Conservation (phyloP, 2,329 filamentous ascomycete genomes). For the Penicillium polonicum region DNA sequence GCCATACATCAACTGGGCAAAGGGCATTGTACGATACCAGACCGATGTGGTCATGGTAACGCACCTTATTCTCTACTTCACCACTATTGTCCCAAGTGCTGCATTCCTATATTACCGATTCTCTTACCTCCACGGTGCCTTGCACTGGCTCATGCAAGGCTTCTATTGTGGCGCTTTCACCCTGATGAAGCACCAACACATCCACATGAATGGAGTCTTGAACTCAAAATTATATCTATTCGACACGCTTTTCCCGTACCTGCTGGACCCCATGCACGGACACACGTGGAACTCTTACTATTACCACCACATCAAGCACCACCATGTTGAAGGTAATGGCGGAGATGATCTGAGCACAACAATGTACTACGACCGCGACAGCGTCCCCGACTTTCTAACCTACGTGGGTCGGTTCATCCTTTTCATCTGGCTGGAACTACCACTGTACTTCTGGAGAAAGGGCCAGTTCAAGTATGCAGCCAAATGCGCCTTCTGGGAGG, state of each 20-base stretch:
- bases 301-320: slow-evolving; percentile 83
- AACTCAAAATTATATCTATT: slow-evolving; percentile 55
- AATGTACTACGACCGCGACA: slow-evolving; percentile 72
- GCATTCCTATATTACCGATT: slow-evolving; percentile 65
- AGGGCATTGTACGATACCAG: slow-evolving; percentile 59
- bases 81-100: slow-evolving; percentile 68
- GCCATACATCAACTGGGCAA: slow-evolving; percentile 60
- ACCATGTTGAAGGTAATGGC: slow-evolving; percentile 79
- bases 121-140: slow-evolving; percentile 63
- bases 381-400: slow-evolving; percentile 62
- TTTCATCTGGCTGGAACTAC: slow-evolving; percentile 72
- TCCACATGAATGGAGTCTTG: slow-evolving; percentile 71
- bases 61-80: slow-evolving; percentile 70
- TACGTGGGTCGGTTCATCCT: slow-evolving; percentile 74
- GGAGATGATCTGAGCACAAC: slow-evolving; percentile 74
- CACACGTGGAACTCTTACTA: slow-evolving; percentile 85
- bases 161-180: slow-evolving; percentile 74
- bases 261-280: slow-evolving; percentile 73
- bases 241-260: slow-evolving; percentile 68
- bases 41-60: slow-evolving; percentile 78
- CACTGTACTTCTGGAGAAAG: slow-evolving; percentile 68
- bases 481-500: slow-evolving; percentile 62
- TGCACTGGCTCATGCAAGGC: slow-evolving; percentile 65
- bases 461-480: slow-evolving; percentile 56
- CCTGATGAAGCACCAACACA: slow-evolving; percentile 81